phyloP scores from a whole-genome alignment of 1,139 yeast genomes.

The Scheffersomyces cryptocercus region DNA sequence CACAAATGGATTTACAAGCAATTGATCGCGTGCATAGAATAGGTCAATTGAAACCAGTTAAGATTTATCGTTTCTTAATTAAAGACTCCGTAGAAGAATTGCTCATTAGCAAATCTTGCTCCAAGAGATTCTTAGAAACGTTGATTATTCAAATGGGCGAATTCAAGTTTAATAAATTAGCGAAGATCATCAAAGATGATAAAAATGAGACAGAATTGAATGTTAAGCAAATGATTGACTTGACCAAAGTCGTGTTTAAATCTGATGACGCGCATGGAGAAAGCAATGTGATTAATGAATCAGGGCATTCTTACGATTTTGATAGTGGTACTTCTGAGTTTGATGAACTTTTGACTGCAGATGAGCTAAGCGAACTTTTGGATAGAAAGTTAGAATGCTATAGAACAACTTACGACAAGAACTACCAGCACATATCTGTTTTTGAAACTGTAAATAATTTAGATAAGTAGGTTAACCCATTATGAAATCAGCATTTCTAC shows the following conservation, averaged over 20 bases:
- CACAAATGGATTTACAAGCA: constrained; percentile 94
- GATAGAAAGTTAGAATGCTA: constrained; percentile 56
- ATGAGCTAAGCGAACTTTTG: constrained; percentile 53
- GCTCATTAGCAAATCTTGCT: constrained; percentile 71
- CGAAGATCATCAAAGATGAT: constrained; percentile 19
- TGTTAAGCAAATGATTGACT: constrained; percentile 30
- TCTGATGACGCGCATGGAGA: constrained; percentile 12
- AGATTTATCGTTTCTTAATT: constrained; percentile 74
- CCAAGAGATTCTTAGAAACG: constrained; percentile 77
- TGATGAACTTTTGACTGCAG: constrained; percentile 19
- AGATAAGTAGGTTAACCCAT: constrained; percentile 18
- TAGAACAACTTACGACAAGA: constrained; percentile 16
- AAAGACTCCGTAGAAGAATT: constrained; percentile 82
- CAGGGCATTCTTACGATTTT: constrained; percentile 13
- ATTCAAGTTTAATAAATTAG: constrained; percentile 54
- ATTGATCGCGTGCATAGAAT: constrained; percentile 94
- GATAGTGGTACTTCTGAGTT: constrained; percentile 3
- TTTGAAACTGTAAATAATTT: constrained; percentile 53
- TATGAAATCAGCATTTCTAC: neutral
- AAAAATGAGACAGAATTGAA: constrained; percentile 12
- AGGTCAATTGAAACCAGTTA: constrained; percentile 84
- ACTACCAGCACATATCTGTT: constrained; percentile 45
- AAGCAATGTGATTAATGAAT: constrained; percentile 9
- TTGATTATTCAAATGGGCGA: constrained; percentile 84
- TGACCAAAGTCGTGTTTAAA: constrained; percentile 23